Conservation (phyloP, 2,329 filamentous ascomycete genomes). For the Seiridium unicorne region DNA sequence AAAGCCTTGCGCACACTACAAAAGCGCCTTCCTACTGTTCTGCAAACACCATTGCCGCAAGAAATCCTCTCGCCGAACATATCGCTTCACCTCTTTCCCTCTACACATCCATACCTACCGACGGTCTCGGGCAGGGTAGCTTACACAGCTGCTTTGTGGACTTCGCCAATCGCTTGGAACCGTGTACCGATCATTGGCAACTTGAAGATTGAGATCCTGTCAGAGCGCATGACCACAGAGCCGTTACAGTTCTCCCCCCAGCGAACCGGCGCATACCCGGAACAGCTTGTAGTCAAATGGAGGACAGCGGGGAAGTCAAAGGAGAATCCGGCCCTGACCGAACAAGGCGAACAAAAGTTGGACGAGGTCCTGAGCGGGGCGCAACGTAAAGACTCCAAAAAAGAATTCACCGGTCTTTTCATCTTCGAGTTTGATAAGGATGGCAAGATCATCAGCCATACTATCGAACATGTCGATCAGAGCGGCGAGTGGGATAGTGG, state of each 20-base stretch:
- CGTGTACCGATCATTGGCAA: conserved; percentile 87
- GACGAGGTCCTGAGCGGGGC: conserved; percentile 32
- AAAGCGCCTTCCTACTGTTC: conserved; percentile 64
- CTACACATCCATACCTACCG: conserved; percentile 84
- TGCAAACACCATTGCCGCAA: conserved; percentile 67
- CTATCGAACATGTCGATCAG: conserved; percentile 90
- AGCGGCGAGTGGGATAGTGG: conserved; percentile 79
- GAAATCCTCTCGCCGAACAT: conserved; percentile 76
- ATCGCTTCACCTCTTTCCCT: conserved; percentile 67
- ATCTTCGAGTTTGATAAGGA: conserved; percentile 93
- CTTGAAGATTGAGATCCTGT: conserved; percentile 81
- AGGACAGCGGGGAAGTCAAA: conserved; percentile 59
- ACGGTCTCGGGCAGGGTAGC: conserved; percentile 87
- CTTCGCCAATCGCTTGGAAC: conserved; percentile 94
- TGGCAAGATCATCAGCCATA: conserved; percentile 81
- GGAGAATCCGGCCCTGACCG: conserved; percentile 28
- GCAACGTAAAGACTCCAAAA: conserved; percentile 56
- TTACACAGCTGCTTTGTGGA: conserved; percentile 93
- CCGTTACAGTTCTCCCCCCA: conserved; percentile 46
- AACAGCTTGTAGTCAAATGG: conserved; percentile 92
- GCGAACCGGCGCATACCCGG: conserved; percentile 56
- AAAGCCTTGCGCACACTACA: conserved; percentile 64
- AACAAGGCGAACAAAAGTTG: conserved; percentile 31
- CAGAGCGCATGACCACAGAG: conserved; percentile 78
- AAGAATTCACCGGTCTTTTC: conserved; percentile 87